Conservation (phyloP, 208 protist genomes). For the Acanthamoeba healyi region DNA sequence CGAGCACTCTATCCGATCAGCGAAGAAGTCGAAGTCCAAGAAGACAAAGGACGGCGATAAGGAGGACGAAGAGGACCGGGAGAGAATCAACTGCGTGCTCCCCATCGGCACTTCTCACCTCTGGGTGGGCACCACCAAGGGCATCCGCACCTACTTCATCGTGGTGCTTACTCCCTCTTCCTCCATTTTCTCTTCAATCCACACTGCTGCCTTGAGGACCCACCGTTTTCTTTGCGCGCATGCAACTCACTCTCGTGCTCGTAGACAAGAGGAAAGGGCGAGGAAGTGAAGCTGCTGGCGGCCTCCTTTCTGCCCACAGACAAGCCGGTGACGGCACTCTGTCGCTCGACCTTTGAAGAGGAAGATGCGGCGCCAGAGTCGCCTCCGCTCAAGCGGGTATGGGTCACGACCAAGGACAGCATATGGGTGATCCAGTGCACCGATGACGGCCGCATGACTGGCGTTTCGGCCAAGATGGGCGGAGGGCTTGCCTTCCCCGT, state of each 20-base stretch:
- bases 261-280: not conserved
- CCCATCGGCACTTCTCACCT: not conserved
- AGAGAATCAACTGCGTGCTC: constrained; percentile 28
- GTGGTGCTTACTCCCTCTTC: not conserved
- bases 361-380: not conserved
- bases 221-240: not conserved
- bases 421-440: constrained; percentile 13
- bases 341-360: not conserved
- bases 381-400: constrained; percentile 15
- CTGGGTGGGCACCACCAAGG: constrained; percentile 57
- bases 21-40: constrained; percentile 9
- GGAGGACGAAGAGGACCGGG: constrained; percentile 42
- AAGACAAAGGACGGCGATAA: not conserved
- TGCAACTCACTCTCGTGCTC: too few relatives aligned
- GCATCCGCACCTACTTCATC: constrained; percentile 26
- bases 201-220: too few relatives aligned
- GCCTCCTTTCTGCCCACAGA: constrained; percentile 2
- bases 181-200: not conserved
- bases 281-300: not conserved
- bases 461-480: constrained; percentile 43
- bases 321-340: not conserved
- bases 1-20: constrained; percentile 15
- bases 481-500: constrained; percentile 46
- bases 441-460: not conserved
- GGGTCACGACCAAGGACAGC: constrained; percentile 45